These are phyloP conservation scores for Solanum neorickii DNA, from an alignment of 257 asterid species.

Conservation along the genomic window DNA sequence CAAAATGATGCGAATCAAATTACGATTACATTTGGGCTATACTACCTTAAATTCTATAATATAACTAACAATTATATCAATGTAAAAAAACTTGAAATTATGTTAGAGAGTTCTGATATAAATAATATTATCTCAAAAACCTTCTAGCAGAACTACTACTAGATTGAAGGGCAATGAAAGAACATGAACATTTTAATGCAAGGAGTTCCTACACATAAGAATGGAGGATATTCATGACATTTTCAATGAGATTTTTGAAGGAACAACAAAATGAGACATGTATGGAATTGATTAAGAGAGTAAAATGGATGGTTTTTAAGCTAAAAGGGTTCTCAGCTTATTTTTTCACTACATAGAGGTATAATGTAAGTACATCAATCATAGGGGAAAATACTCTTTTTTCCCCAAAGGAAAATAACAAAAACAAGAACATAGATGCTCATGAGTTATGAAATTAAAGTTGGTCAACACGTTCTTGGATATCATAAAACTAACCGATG, in stretches of 20 bases:
- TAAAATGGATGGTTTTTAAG: neutral
- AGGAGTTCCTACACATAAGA: neutral
- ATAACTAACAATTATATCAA: neutral
- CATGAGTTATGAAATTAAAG: neutral
- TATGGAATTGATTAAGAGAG: neutral
- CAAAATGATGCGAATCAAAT: neutral
- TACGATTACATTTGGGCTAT: neutral
- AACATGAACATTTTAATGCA: neutral
- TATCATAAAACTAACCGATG: neutral
- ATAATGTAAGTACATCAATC: neutral
- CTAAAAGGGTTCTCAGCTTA: neutral
- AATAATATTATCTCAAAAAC: neutral
- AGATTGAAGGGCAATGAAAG: neutral
- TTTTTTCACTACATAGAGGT: neutral
- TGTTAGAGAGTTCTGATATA: neutral
- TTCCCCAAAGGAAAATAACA: neutral
- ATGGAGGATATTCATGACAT: neutral
- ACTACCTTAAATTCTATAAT: neutral
- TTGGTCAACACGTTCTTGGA: neutral
- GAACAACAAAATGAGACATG: neutral
- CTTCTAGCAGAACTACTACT: neutral
- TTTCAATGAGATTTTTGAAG: neutral
- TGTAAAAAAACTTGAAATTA: neutral
- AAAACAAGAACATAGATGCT: neutral
- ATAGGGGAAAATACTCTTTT: neutral